These are phyloP conservation scores for Calonectria multiphialidica DNA, from an alignment of 2,329 filamentous ascomycete species.

Conservation along the genomic window DNA sequence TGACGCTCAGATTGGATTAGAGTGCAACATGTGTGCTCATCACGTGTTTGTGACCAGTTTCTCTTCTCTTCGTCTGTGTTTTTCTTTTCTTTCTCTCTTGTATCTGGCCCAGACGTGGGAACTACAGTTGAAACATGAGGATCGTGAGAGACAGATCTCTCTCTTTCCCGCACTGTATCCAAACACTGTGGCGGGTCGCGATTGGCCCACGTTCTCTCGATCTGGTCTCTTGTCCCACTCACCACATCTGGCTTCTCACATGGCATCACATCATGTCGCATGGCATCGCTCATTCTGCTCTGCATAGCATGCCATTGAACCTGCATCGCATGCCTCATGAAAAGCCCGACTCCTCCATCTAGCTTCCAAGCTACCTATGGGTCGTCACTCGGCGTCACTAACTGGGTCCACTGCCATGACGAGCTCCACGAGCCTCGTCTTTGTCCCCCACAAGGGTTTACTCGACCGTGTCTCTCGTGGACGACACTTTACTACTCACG, in stretches of 20 bases:
- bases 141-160: neutral
- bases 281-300: neutral
- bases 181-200: constrained; percentile 1
- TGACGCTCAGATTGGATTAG: neutral
- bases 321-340: neutral
- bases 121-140: constrained; percentile 2
- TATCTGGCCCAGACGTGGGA: neutral
- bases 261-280: constrained; percentile 5
- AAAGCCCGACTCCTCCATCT: neutral
- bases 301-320: constrained; percentile 6
- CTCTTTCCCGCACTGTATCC: constrained; percentile 6
- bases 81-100: neutral
- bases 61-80: neutral
- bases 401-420: neutral
- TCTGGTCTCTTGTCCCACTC: constrained; percentile 30
- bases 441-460: neutral
- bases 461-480: neutral
- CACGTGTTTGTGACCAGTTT: neutral
- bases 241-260: constrained; percentile 14
- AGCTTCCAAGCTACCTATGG: neutral
- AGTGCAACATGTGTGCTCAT: neutral
- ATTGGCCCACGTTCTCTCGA: constrained; percentile 15
- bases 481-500: neutral
- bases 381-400: neutral
- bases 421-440: constrained; percentile 1